Evolutionary conservation across 768 basidiomycete genomes (phyloP), one percentile per base, ranked within the genome.

Genomic region (Mycena capillaripes): DNA sequence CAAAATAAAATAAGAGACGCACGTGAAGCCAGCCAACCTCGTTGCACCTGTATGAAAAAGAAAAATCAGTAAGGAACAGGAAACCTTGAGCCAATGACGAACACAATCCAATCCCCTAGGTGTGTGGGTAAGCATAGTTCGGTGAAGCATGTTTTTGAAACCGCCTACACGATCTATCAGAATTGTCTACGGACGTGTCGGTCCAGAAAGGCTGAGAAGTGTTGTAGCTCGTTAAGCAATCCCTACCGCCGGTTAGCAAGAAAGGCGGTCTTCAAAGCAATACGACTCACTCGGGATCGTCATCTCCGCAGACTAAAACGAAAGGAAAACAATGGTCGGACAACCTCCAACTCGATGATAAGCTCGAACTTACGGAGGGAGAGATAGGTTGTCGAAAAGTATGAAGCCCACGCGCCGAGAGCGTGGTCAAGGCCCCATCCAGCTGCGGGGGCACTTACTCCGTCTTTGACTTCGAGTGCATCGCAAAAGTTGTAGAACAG

Each of bases 31-130:
- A 92, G 36, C 93, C 93, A 1, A 94, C 86, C 81, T 94, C 87
- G 75, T 91, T 93, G 77, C 93, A 94, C 6, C 91, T 92, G 36
- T n/a, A n/a, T n/a, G 27, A 53, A 63, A 36, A 40, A 68, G 29
- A 34, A 32, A 56, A 14, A 25, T 27, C n/a, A 66, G 53, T n/a
- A 2, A 30, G 48, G 21, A 66, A 21, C 2, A 16, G 56, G 4
- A 10, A 58, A 38, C 23, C 14, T 21, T 4, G 14, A 2, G n/a
- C n/a, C 19, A 32, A 46, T 23, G 10, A 77, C 86, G 68, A 80
- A 87, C 91, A 91, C 88, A 76, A 92, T 89, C 93, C 93, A 94
- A 67, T 82, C 80, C 92, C 93, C 74, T 75, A 21, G n/a, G n/a
- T 2, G 14, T 21, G 11, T 16, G 7, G n/a, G 55, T 48, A 6